phyloP scores from a whole-genome alignment of 2,329 filamentous ascomycete genomes.

The Fusarium scirpi region DNA sequence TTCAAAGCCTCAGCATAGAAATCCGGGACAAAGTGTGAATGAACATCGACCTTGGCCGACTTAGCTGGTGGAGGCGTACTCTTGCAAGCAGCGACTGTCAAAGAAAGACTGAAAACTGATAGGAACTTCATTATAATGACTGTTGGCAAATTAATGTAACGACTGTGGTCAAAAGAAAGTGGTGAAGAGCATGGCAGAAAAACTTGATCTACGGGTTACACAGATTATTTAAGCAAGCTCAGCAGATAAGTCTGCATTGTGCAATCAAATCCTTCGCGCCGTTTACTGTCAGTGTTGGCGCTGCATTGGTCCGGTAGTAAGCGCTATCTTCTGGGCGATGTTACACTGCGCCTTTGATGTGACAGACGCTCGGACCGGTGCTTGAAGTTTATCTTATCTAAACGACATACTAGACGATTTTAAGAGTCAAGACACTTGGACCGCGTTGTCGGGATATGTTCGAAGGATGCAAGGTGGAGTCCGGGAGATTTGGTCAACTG shows the following conservation, averaged over 20 bases:
- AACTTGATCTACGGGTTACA: neutral
- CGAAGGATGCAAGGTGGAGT: neutral
- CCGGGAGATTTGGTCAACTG: neutral
- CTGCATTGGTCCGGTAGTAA: neutral
- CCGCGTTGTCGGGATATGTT: neutral
- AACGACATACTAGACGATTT: neutral
- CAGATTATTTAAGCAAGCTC: too few species aligned
- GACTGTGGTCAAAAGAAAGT: neutral
- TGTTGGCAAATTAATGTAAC: neutral
- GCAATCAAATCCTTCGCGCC: neutral
- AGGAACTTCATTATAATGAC: neutral
- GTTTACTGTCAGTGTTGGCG: neutral
- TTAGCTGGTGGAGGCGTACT: neutral
- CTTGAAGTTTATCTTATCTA: neutral
- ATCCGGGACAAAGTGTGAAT: slow-evolving; percentile 11
- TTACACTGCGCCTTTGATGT: neutral
- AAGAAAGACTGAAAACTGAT: neutral
- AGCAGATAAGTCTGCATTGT: neutral
- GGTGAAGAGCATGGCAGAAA: too few species aligned
- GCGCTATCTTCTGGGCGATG: neutral
- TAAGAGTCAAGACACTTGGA: neutral
- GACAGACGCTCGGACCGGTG: neutral
- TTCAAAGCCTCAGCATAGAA: slow-evolving; percentile 13
- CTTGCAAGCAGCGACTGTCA: neutral
- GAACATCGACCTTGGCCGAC: slow-evolving; percentile 18